A percentile compares a stretch with the other conserved stretches of the same genome.
Evolutionary conservation across 768 basidiomycete genomes (phyloP).

Genomic region (Coprinopsis cinerea): DNA sequence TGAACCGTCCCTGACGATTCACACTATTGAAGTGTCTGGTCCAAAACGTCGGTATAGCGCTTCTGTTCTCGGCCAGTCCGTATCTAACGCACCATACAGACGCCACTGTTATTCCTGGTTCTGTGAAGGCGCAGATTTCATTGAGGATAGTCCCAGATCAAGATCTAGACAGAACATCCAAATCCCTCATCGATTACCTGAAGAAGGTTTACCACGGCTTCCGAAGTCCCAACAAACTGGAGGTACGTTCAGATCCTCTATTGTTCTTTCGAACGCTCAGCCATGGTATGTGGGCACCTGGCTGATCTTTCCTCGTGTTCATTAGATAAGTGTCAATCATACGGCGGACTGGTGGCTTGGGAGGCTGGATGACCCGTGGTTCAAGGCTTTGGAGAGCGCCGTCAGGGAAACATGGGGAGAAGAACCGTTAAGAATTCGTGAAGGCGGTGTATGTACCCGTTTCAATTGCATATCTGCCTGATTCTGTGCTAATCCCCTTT

Average conservation of each 20-base stretch:
- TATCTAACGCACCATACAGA: conserved; percentile 34
- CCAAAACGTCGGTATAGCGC: conserved; percentile 67
- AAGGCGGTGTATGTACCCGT: conserved; percentile 71
- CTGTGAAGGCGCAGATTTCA: conserved; percentile 80
- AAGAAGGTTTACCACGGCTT: conserved; percentile 50
- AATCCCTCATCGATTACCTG: conserved; percentile 55
- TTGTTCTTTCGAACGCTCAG: not conserved
- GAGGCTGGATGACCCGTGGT: conserved; percentile 78
- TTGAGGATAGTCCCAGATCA: conserved; percentile 95
- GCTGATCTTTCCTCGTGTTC: not conserved
- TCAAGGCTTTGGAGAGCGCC: conserved; percentile 76
- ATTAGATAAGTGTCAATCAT: conserved; percentile 73
- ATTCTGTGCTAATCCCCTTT: not conserved
- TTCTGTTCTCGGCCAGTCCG: not conserved
- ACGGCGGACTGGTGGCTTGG: conserved; percentile 97
- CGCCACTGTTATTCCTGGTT: conserved; percentile 83
- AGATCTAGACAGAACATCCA: conserved; percentile 62
- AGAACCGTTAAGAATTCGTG: conserved; percentile 81
- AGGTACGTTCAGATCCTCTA: conserved; percentile 43
- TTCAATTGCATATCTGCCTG: not conserved
- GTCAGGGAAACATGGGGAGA: conserved; percentile 85
- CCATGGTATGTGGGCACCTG: not conserved
- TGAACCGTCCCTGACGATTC: conserved; percentile 85
- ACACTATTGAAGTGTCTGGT: conserved; percentile 78
- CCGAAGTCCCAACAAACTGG: conserved; percentile 63